Evolutionary conservation across 2,329 filamentous ascomycete genomes (phyloP).

Genomic region (Ceratocystis smalleyi): DNA sequence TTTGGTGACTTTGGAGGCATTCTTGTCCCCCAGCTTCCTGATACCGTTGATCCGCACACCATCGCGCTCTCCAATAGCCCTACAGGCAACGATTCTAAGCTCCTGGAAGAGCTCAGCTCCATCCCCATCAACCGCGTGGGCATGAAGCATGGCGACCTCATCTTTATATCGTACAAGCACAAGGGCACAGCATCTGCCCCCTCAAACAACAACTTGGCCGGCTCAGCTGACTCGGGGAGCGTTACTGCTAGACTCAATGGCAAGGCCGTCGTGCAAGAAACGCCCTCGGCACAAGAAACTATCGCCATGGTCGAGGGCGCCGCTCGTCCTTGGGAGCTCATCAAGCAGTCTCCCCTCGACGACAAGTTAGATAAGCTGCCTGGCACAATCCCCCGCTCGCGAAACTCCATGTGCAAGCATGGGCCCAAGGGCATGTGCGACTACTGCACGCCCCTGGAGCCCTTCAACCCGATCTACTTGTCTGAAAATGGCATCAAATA

Average conservation of each 20-base stretch:
- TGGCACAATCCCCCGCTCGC: slow-evolving; percentile 69
- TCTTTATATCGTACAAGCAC: slow-evolving; percentile 71
- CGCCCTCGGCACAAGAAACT: slow-evolving; percentile 50
- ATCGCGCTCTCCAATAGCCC: slow-evolving; percentile 49
- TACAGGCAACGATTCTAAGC: slow-evolving; percentile 41
- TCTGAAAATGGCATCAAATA: slow-evolving; percentile 98
- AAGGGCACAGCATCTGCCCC: slow-evolving; percentile 23
- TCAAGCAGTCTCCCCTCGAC: slow-evolving; percentile 76
- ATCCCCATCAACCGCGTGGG: slow-evolving; percentile 44
- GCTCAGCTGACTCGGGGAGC: slow-evolving; percentile 16
- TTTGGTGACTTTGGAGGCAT: slow-evolving; percentile 48
- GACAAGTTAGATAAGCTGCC: slow-evolving; percentile 71
- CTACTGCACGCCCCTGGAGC: slow-evolving; percentile 93
- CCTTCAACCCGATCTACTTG: slow-evolving; percentile 78
- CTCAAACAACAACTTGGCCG: slow-evolving; percentile 4
- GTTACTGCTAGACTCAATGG: slow-evolving; percentile 62
- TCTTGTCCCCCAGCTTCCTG: slow-evolving; percentile 42
- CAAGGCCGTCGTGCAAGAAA: slow-evolving; percentile 54
- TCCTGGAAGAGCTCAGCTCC: slow-evolving; percentile 40
- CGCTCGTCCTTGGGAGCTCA: slow-evolving; percentile 57
- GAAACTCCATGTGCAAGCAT: slow-evolving; percentile 88
- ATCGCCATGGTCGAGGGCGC: slow-evolving; percentile 44
- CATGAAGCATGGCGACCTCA: slow-evolving; percentile 69
- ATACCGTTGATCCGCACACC: slow-evolving; percentile 44
- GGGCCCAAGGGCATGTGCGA: slow-evolving; percentile 98